Percentiles rank a stretch among this genome's conserved stretches.
These are phyloP conservation scores for Helicostylum pulchrum DNA, from an alignment of 192 early-diverging fungal genomes.

Conservation along the genomic window DNA sequence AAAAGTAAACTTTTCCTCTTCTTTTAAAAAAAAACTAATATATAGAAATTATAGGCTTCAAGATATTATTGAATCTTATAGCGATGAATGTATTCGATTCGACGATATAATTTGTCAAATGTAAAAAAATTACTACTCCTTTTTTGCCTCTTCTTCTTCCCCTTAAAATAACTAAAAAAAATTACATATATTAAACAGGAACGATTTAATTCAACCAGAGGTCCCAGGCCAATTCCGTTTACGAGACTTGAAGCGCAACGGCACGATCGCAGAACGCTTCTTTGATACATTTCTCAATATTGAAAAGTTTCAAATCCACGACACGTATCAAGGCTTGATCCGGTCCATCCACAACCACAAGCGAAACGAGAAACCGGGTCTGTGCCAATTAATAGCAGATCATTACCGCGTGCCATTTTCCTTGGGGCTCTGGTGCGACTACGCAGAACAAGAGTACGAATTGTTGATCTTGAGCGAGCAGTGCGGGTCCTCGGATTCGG, in stretches of 20 bases:
- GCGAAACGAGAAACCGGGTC: background rate
- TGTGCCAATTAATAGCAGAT: background rate
- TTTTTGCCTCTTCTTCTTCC: too few species aligned
- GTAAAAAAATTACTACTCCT: slow-evolving; percentile 6
- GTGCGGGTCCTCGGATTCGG: background rate
- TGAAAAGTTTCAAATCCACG: slow-evolving; percentile 34
- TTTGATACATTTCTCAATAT: slow-evolving; percentile 39
- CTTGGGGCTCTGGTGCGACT: slow-evolving; percentile 4
- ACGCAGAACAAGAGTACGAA: slow-evolving; percentile 6
- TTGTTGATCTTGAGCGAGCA: slow-evolving; percentile 2
- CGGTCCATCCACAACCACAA: slow-evolving; percentile 7
- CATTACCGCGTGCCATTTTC: background rate
- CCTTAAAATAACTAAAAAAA: background rate
- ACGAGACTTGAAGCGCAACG: slow-evolving; percentile 31
- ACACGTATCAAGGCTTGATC: slow-evolving; percentile 25
- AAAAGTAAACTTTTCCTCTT: slow-evolving; percentile 13
- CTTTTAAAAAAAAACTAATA: slow-evolving; percentile 4
- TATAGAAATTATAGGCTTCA: slow-evolving; percentile 3
- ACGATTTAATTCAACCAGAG: slow-evolving; percentile 34
- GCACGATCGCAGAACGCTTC: slow-evolving; percentile 34
- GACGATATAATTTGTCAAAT: slow-evolving; percentile 39
- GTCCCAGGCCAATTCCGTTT: slow-evolving; percentile 28
- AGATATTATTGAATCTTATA: background rate
- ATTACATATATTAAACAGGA: slow-evolving; percentile 11
- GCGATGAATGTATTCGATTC: slow-evolving; percentile 25